Percentiles rank a stretch among this genome's conserved stretches.
Evolutionary conservation across 2,329 filamentous ascomycete species (phyloP).

Genomic region (Macrophomina phaseolina): DNA sequence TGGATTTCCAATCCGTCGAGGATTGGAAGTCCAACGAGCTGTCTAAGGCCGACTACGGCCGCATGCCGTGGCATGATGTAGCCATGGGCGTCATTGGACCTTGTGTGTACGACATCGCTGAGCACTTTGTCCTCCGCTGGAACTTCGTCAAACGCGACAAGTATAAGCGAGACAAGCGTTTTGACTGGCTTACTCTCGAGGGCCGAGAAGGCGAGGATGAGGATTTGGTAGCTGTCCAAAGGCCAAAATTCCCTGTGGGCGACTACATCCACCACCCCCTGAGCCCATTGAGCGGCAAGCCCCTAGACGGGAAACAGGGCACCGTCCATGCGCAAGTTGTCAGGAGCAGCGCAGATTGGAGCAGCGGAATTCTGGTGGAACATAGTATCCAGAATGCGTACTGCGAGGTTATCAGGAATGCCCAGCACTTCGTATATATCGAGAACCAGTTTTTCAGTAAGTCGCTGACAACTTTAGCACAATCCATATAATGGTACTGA

Average conservation of each 20-base stretch:
- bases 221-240: constrained; percentile 84
- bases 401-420: constrained; percentile 80
- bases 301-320: constrained; percentile 60
- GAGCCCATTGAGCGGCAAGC: constrained; percentile 71
- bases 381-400: constrained; percentile 90
- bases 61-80: constrained; percentile 99
- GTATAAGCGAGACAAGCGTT: constrained; percentile 85
- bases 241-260: constrained; percentile 87
- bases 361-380: constrained; percentile 83
- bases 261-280: constrained; percentile 84
- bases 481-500: constrained; percentile 12
- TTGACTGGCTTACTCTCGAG: constrained; percentile 83
- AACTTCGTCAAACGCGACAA: constrained; percentile 98
- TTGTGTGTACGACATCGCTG: constrained; percentile 89
- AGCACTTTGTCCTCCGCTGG: constrained; percentile 94
- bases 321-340: constrained; percentile 83
- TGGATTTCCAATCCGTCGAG: constrained; percentile 90
- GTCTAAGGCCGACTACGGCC: constrained; percentile 86
- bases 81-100: constrained; percentile 90
- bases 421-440: constrained; percentile 93
- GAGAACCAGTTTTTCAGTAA: constrained; percentile 96
- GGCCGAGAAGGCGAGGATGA: constrained; percentile 79
- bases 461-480: constrained; percentile 28
- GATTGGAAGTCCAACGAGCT: constrained; percentile 95
- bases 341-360: constrained; percentile 93